phyloP scores from a whole-genome alignment of 2,329 filamentous ascomycete genomes.

The Chrysosporium keratinophilum region DNA sequence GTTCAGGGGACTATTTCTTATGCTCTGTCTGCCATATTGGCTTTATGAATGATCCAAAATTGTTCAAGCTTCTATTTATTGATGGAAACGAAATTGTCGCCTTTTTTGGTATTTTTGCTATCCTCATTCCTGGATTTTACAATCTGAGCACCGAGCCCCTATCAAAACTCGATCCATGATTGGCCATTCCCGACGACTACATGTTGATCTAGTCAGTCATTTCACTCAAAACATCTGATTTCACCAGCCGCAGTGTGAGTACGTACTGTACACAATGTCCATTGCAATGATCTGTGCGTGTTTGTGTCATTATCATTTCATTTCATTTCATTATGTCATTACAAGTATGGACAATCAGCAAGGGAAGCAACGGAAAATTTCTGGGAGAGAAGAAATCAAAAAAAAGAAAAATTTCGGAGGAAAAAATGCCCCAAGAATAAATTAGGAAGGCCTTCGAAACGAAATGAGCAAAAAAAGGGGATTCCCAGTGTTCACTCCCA shows the following conservation, averaged over 20 bases:
- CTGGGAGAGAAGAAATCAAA: slow-evolving; percentile 3
- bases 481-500: not conserved
- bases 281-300: not conserved
- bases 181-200: no score
- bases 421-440: slow-evolving; percentile 1
- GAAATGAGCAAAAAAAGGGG: slow-evolving; percentile 16
- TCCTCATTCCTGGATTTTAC: not conserved
- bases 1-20: not conserved
- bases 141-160: not conserved
- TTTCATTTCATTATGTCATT: slow-evolving; percentile 9
- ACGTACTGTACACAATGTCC: not conserved
- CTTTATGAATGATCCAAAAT: not conserved
- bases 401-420: slow-evolving; percentile 17
- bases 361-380: slow-evolving; percentile 7
- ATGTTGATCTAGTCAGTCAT: no score
- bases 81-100: not conserved
- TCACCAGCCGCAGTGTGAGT: not conserved
- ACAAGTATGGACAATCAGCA: slow-evolving; percentile 21
- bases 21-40: not conserved
- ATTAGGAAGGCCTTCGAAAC: not conserved
- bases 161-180: no score
- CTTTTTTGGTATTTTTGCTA: not conserved
- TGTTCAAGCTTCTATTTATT: not conserved
- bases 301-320: slow-evolving; percentile 1
- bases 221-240: not conserved